Evolutionary conservation across 768 basidiomycete species (phyloP).

Genomic region (Rickenella mellea): DNA sequence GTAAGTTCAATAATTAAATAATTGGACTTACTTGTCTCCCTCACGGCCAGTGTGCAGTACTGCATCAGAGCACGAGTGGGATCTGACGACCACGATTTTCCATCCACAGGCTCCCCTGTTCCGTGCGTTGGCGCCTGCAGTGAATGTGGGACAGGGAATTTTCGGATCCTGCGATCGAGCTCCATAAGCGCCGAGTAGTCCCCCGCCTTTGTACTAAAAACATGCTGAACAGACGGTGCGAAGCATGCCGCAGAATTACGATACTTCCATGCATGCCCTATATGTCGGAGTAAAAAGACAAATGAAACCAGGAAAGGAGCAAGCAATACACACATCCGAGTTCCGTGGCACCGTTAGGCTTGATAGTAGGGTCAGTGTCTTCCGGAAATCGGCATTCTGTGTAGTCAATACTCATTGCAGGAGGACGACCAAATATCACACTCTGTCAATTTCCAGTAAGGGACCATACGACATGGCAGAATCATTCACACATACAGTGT

Average conservation of each 20-base stretch:
- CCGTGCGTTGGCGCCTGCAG: constrained; percentile 28
- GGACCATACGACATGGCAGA: neutral
- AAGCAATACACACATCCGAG: constrained; percentile 29
- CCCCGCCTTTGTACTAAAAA: constrained; percentile 27
- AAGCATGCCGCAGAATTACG: constrained; percentile 36
- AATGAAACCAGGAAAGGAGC: neutral
- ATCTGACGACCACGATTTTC: constrained; percentile 30
- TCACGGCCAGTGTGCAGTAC: constrained; percentile 28
- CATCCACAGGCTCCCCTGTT: constrained; percentile 15
- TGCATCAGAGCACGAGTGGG: constrained; percentile 33
- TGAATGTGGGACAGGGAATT: constrained; percentile 36
- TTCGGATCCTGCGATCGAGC: constrained; percentile 41
- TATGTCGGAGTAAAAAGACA: neutral
- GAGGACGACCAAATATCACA: constrained; percentile 41
- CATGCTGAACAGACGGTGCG: constrained; percentile 31
- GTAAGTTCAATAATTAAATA: neutral
- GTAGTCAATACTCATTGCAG: constrained; percentile 34
- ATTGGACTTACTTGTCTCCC: constrained; percentile 35
- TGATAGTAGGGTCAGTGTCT: constrained; percentile 25
- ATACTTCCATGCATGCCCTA: constrained; percentile 32
- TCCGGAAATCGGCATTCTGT: constrained; percentile 45
- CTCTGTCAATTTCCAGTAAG: constrained; percentile 19
- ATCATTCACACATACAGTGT: constrained; percentile 24
- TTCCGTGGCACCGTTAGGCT: constrained; percentile 25
- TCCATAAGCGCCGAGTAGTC: constrained; percentile 36